phyloP scores from a whole-genome alignment of 2,329 filamentous ascomycete species.

The Arthrobotrys megalospora region DNA sequence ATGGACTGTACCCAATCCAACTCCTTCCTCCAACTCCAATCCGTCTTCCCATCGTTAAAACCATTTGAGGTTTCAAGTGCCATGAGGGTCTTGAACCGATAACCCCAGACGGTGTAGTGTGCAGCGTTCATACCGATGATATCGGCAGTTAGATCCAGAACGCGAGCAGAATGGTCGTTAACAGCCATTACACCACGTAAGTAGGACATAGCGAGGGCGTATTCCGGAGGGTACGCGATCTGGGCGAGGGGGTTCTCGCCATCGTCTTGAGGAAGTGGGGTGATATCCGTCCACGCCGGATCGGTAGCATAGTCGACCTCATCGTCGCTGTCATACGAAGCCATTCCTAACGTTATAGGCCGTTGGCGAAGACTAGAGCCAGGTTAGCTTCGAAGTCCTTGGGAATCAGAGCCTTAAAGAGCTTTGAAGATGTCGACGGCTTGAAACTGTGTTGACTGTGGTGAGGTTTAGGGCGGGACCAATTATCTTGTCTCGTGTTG shows the following conservation, averaged over 20 bases:
- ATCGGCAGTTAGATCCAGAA: constrained; percentile 85
- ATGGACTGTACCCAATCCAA: constrained; percentile 88
- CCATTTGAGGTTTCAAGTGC: constrained; percentile 76
- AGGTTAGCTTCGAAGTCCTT: not conserved
- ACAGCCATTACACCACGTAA: constrained; percentile 92
- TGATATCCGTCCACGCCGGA: constrained; percentile 82
- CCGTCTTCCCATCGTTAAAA: constrained; percentile 17
- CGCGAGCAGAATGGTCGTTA: constrained; percentile 85
- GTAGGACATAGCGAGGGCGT: constrained; percentile 92
- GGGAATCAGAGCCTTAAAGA: not conserved
- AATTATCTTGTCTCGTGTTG: no score
- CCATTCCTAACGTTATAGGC: constrained; percentile 7
- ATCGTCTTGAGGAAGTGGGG: constrained; percentile 86
- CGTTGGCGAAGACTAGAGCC: not conserved
- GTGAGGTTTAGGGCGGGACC: constrained; percentile 1
- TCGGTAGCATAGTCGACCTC: constrained; percentile 51
- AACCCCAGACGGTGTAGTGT: constrained; percentile 93
- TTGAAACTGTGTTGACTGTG: not conserved
- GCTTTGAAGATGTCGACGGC: not conserved
- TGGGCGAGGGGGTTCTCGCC: constrained; percentile 87
- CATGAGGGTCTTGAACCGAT: constrained; percentile 85
- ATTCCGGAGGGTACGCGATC: constrained; percentile 91
- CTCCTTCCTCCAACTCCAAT: constrained; percentile 72
- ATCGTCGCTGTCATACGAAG: constrained; percentile 42
- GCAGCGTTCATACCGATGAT: constrained; percentile 95